phyloP scores from a whole-genome alignment of 495 filamentous ascomycete genomes.

The Talaromyces wortmannii region DNA sequence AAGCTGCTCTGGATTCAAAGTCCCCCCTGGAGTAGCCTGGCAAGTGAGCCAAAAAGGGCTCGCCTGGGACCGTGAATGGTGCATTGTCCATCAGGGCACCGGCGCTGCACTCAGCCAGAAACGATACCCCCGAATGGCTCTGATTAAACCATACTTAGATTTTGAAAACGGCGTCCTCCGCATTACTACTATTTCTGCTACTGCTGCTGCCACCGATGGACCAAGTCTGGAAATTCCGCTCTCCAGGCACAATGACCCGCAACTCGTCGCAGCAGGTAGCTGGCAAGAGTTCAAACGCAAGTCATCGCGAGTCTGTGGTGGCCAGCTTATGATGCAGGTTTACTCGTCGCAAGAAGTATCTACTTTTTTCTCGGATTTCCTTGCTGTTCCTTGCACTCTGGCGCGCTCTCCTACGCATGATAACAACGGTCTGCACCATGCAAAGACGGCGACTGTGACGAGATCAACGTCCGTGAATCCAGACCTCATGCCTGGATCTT shows the following conservation, averaged over 20 bases:
- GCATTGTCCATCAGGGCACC: conserved; percentile 76
- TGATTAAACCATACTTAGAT: conserved; percentile 66
- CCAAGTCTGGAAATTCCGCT: conserved; percentile 47
- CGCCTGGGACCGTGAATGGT: conserved; percentile 93
- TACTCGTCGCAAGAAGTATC: conserved; percentile 60
- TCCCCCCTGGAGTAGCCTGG: conserved; percentile 61
- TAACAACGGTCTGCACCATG: conserved; percentile 50
- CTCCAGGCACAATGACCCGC: conserved; percentile 46
- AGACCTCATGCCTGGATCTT: conserved; percentile 46
- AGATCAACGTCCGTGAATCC: conserved; percentile 5
- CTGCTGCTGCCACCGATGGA: conserved; percentile 14
- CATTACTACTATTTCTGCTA: conserved; percentile 21
- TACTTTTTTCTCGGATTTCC: conserved; percentile 63
- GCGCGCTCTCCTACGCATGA: conserved; percentile 63
- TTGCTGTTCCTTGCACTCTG: conserved; percentile 72
- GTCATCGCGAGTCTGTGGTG: conserved; percentile 70
- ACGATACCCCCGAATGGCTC: conserved; percentile 72
- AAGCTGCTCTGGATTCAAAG: conserved; percentile 71
- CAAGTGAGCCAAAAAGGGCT: conserved; percentile 71
- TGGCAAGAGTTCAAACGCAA: conserved; percentile 14
- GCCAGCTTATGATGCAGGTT: conserved; percentile 58
- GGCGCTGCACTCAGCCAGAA: conserved; percentile 76
- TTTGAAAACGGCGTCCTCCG: conserved; percentile 51
- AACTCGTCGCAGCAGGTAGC: conserved; percentile 33
- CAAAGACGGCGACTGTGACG: conserved; percentile 25